Conservation (phyloP, 148 eudicot species). For the Limonium bicolor region DNA sequence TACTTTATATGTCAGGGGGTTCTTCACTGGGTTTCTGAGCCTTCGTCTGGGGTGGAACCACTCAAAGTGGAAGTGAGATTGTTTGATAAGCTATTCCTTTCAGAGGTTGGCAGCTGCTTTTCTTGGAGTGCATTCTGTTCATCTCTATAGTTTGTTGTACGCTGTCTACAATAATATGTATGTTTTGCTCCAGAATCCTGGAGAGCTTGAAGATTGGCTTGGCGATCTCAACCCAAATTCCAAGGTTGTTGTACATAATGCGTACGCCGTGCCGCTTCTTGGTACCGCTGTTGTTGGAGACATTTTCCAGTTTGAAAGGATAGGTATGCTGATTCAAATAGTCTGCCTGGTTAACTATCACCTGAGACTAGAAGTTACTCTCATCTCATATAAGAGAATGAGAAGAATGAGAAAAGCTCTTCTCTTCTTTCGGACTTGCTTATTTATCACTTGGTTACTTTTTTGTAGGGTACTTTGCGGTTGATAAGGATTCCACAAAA, state of each 20-base stretch:
- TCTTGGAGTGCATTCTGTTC: too few relatives aligned
- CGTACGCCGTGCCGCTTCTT: conserved; percentile 60
- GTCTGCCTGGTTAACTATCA: too few relatives aligned
- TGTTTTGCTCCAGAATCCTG: conserved; percentile 49
- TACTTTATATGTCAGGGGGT: conserved; percentile 42
- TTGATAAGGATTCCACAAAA: conserved; percentile 57
- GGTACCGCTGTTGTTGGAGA: conserved; percentile 45
- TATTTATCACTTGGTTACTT: too few relatives aligned
- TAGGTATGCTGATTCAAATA: conserved; percentile 71
- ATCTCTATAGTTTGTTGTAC: too few relatives aligned
- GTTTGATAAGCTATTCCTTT: conserved; percentile 67
- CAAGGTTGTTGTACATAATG: conserved; percentile 49
- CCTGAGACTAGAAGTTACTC: too few relatives aligned
- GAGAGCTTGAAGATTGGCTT: conserved; percentile 84
- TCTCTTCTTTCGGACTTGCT: too few relatives aligned
- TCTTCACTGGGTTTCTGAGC: conserved; percentile 88
- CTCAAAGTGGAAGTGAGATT: conserved; percentile 86
- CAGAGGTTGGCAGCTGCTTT: conserved; percentile 43
- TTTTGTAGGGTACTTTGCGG: conserved; percentile 65
- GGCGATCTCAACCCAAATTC: conserved; percentile 67
- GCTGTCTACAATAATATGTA: too few relatives aligned
- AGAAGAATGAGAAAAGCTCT: too few relatives aligned
- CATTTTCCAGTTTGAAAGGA: conserved; percentile 81
- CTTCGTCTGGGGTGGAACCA: conserved; percentile 72
- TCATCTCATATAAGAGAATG: too few relatives aligned